Base-by-base conservation (phyloP, 1,284 basidiomycete species). In the Ganoderma sinense region DNA sequence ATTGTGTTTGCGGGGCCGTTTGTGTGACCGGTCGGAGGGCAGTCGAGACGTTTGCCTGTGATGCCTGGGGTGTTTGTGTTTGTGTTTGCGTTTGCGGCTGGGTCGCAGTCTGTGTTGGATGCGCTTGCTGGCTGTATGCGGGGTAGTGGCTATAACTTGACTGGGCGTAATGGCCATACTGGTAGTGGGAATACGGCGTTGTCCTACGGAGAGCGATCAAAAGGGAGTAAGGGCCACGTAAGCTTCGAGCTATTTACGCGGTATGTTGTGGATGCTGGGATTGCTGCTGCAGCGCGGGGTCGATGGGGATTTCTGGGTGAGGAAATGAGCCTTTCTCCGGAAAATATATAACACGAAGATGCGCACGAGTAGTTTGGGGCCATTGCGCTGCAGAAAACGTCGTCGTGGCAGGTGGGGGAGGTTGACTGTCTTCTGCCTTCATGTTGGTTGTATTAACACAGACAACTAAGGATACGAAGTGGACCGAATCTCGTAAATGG, bases 261-360 rank as follows among this genome's bases (percentile, higher is more conserved):
- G 70, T 67, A 23, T 73, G 72, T 29, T 67, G 62, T 4, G 84
- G 79, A 71, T 84, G 85, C 70, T 86, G 80, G 7, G 87, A 82
- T 74, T 88, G 88, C 70, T 88, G 88, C 77, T 91, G 90, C 56
- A 92, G 82, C 8, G 88, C 89, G 39, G 91, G 89, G 78, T 91
- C 91, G 67, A 91, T 91, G 18, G 89, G 88, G 43, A 91, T 91
- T 76, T 89, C 89, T 84, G 74, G 29, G 31, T 33, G 10, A 26
- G 48, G 16, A 23, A 10, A 11, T 51, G 48, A 51, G 48, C 23
- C 11, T 10, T 11, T 13, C 11, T 10, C 48, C 11, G 10, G n/a
- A 13, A 26, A 13, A 81, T 61, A 39, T 53, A 16, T 11, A 31
- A 40, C 5, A 33, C 26, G 26, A 16, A 2, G 18, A 62, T 20